These are phyloP conservation scores for Boletellus ananas DNA, from an alignment of 768 basidiomycete genomes.

Conservation along the genomic window DNA sequence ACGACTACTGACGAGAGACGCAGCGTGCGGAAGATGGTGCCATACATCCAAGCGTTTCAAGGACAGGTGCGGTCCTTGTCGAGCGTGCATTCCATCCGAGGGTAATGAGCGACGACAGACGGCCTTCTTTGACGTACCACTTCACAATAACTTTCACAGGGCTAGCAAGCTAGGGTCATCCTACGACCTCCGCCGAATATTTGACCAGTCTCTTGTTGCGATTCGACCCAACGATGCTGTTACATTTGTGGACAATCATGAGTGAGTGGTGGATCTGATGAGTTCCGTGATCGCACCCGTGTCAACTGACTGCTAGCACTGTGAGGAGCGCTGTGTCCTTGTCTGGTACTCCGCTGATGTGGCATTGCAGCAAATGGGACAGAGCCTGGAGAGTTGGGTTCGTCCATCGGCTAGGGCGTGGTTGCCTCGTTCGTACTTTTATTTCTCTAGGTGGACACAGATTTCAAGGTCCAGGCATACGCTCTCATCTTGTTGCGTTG, in stretches of 20 bases:
- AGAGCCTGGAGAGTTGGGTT: constrained; percentile 82
- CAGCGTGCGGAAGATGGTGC: constrained; percentile 49
- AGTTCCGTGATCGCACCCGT: background rate
- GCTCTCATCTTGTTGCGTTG: constrained; percentile 71
- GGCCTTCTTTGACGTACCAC: constrained; percentile 87
- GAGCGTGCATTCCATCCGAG: background rate
- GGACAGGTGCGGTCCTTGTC: constrained; percentile 50
- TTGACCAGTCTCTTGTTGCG: constrained; percentile 66
- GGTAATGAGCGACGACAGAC: constrained; percentile 42
- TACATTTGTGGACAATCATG: constrained; percentile 88
- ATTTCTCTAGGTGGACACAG: constrained; percentile 50
- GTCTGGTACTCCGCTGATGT: constrained; percentile 1
- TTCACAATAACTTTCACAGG: constrained; percentile 78
- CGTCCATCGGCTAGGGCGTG: constrained; percentile 11
- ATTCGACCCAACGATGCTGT: constrained; percentile 76
- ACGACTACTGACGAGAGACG: background rate
- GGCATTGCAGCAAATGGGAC: constrained; percentile 54
- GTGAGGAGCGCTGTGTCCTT: constrained; percentile 39
- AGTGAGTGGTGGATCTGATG: constrained; percentile 45
- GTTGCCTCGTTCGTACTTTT: background rate
- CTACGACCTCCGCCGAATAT: constrained; percentile 75
- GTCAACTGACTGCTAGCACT: constrained; percentile 43
- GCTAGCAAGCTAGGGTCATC: constrained; percentile 65
- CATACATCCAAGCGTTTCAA: constrained; percentile 57
- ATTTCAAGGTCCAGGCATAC: constrained; percentile 82